Evolutionary conservation across 2,329 filamentous ascomycete species (phyloP), one percentile per base, ranked within the genome.

Genomic region (Anisogramma anomala): DNA sequence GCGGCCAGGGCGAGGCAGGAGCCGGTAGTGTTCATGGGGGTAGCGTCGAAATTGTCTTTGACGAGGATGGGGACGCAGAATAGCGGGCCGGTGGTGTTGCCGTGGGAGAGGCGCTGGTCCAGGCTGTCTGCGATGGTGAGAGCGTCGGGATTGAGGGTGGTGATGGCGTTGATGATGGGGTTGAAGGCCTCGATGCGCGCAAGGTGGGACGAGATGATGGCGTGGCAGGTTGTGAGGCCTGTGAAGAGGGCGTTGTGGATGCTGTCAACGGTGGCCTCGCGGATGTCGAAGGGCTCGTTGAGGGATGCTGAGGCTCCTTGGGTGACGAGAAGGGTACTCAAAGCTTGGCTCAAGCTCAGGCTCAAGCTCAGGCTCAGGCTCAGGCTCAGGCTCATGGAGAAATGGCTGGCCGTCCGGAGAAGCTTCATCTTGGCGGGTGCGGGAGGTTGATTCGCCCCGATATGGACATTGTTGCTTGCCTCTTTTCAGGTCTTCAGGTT

Each of bases 21-120:
- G 0, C 69, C 75, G 0, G 74, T 80, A 1, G 77, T 81, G 32
- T 67, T 67, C 56, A 76, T 68, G 15, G 67, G 65, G 0, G 55
- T 48, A 0, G 72, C 72, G 41, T 77, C 69, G 52, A 69, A 78
- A 51, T 79, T 82, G 56, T 82, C 77, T 54, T 82, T 82, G 5
- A 81, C 57, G 4, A 82, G 52, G 10, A 79, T 55, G 0, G 77
- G 77, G 14, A 82, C 63, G 52, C 77, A 77, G 53, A 80, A 75
- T 1, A 82, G 59, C 1, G 65, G 52, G 1, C 66, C 69, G 0
- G 66, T 67, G 18, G 61, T 58, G 51, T 76, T 73, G 3, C 67
- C 67, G 2, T 61, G 52, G 3, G 62, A 56, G 6, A 76, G 55
- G 10, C 54, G 52, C 9, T 50, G 46, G 50, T 80, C 75, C 19